Conservation (phyloP, 2,329 filamentous ascomycete species). For the Periconia digitata region DNA sequence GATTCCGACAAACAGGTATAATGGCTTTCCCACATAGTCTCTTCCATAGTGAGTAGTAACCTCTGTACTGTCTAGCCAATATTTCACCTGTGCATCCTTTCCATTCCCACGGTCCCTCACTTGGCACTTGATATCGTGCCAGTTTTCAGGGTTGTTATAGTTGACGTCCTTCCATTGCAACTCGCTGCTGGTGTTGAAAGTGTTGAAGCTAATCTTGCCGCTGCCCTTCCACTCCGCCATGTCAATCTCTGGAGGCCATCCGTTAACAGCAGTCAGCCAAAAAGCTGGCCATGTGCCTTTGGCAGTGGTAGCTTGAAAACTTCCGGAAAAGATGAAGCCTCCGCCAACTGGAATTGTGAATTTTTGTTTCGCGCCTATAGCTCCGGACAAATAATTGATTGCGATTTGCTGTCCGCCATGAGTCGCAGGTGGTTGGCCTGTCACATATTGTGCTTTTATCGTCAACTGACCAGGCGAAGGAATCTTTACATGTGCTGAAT, state of each 20-base stretch:
- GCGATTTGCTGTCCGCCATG: conserved; percentile 31
- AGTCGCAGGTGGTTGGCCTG: conserved; percentile 41
- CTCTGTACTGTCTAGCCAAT: conserved; percentile 56
- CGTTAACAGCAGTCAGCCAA: conserved; percentile 58
- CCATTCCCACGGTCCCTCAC: conserved; percentile 54
- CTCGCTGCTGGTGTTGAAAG: conserved; percentile 53
- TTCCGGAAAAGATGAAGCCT: conserved; percentile 44
- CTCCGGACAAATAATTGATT: conserved; percentile 58
- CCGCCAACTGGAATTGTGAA: conserved; percentile 44
- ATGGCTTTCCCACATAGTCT: conserved; percentile 48
- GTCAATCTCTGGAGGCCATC: conserved; percentile 63
- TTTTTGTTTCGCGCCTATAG: conserved; percentile 46
- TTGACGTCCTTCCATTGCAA: conserved; percentile 52
- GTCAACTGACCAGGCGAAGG: conserved; percentile 45
- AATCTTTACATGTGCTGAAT: conserved; percentile 49
- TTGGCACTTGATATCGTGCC: conserved; percentile 55
- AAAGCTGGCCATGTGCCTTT: conserved; percentile 61
- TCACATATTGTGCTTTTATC: conserved; percentile 51
- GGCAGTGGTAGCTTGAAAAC: conserved; percentile 43
- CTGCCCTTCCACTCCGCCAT: conserved; percentile 63
- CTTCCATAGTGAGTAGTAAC: conserved; percentile 55
- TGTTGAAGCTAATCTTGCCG: conserved; percentile 60
- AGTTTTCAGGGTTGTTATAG: conserved; percentile 51
- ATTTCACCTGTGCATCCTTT: conserved; percentile 55
- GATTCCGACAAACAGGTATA: conserved; percentile 27